These are phyloP conservation scores for Ceriops zippeliana DNA, from an alignment of 345 rosid species.

Conservation along the genomic window DNA sequence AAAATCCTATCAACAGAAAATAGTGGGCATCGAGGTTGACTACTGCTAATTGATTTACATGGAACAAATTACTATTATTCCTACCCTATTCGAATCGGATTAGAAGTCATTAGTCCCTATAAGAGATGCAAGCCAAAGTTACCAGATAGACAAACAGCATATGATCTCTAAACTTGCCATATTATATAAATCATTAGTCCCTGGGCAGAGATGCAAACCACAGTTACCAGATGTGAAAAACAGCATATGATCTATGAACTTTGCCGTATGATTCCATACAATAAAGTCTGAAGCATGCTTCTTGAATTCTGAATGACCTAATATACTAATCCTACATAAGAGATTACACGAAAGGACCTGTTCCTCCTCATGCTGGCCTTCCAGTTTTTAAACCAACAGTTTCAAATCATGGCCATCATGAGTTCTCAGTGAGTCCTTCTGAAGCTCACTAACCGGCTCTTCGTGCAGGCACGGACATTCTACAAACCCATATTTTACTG, in stretches of 20 bases:
- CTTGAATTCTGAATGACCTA: conserved; percentile 18
- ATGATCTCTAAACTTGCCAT: no score
- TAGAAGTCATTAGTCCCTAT: no score
- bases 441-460: conserved; percentile 98
- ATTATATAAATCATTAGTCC: no score
- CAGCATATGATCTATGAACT: neutral
- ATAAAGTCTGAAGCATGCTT: conserved; percentile 12
- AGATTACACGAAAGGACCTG: conserved; percentile 59
- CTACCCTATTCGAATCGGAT: no score
- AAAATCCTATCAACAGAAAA: no score
- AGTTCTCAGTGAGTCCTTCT: conserved; percentile 87
- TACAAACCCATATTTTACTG: conserved; percentile 96
- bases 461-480: conserved; percentile 89
- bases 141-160: no score
- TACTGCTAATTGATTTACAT: no score
- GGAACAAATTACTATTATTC: no score
- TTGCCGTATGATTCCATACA: conserved; percentile 2
- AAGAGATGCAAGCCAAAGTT: no score
- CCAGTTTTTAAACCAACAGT: conserved; percentile 89
- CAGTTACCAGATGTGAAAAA: neutral
- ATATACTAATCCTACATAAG: conserved; percentile 31
- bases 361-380: conserved; percentile 88
- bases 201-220: neutral
- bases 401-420: conserved; percentile 84
- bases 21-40: no score